phyloP scores from a whole-genome alignment of 1,284 basidiomycete species.

The Ustilago bromivora region DNA sequence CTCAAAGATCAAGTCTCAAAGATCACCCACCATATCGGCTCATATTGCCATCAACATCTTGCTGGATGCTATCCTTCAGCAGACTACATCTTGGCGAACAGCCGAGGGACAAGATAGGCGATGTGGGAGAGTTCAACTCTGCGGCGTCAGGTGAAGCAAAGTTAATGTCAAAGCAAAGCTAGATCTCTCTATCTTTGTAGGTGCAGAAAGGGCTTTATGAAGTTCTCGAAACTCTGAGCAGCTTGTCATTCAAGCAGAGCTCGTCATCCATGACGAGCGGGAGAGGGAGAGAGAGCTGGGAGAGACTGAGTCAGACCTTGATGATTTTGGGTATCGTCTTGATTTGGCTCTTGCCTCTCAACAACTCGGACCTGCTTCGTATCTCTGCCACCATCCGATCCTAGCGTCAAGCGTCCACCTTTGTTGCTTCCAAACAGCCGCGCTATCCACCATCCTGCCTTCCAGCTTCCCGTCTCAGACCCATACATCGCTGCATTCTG shows the following conservation, averaged over 20 bases:
- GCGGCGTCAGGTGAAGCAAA: conserved; percentile 1
- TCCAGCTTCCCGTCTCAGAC: not conserved
- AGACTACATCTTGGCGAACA: too few species aligned
- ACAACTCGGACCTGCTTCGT: not conserved
- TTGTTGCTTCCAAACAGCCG: not conserved
- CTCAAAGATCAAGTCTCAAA: too few species aligned
- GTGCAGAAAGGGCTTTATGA: too few species aligned
- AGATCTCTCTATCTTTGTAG: too few species aligned
- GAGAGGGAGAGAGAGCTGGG: not conserved
- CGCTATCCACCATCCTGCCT: not conserved
- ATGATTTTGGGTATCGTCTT: not conserved
- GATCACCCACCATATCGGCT: too few species aligned
- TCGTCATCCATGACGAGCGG: not conserved
- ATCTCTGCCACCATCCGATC: not conserved
- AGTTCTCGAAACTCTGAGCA: too few species aligned
- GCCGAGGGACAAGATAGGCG: too few species aligned
- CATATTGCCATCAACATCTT: too few species aligned
- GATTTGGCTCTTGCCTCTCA: too few species aligned
- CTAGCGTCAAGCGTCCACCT: not conserved
- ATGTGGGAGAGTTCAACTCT: not conserved
- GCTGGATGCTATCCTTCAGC: too few species aligned
- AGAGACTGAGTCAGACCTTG: conserved; percentile 11
- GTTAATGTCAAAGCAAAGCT: too few species aligned
- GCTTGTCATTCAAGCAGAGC: not conserved
- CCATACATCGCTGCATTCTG: too few species aligned